A percentile compares a stretch with the other conserved stretches of the same genome.
phyloP scores from a whole-genome alignment of 2,329 filamentous ascomycete species.

The Penicillium occitanis region DNA sequence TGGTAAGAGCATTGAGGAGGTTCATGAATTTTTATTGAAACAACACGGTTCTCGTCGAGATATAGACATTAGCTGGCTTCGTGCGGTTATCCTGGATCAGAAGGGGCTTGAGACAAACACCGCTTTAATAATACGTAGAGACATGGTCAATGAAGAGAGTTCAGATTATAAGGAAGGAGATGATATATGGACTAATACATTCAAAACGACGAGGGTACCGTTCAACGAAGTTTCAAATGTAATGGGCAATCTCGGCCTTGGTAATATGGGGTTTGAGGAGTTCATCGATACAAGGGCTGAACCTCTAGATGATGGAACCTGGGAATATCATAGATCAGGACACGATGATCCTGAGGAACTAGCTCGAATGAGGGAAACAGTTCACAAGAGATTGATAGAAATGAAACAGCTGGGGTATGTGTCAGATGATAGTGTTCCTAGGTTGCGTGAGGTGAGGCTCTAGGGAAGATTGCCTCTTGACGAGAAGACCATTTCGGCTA shows the following conservation, averaged over 20 bases:
- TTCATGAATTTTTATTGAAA: neutral
- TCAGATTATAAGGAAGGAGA: neutral
- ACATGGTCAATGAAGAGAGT: too few species aligned
- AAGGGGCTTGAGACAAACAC: neutral
- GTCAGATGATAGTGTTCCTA: too few species aligned
- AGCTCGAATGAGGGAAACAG: neutral
- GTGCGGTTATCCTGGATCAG: neutral
- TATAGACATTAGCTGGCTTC: neutral
- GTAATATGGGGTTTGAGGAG: neutral
- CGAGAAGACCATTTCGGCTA: too few species aligned
- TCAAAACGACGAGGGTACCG: neutral
- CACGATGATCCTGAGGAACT: neutral
- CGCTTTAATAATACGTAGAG: neutral
- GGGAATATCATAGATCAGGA: neutral
- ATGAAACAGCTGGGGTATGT: neutral
- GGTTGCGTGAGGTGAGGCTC: too few species aligned
- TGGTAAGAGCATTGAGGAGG: neutral
- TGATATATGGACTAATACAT: neutral
- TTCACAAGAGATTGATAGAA: neutral
- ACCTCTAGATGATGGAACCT: neutral
- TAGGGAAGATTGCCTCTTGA: too few species aligned
- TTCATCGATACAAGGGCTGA: neutral
- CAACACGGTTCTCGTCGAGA: neutral
- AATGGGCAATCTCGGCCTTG: neutral
- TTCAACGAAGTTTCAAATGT: neutral